Base-by-base conservation (phyloP, 1,284 basidiomycete genomes). In the Moesziomyces parantarcticus region DNA sequence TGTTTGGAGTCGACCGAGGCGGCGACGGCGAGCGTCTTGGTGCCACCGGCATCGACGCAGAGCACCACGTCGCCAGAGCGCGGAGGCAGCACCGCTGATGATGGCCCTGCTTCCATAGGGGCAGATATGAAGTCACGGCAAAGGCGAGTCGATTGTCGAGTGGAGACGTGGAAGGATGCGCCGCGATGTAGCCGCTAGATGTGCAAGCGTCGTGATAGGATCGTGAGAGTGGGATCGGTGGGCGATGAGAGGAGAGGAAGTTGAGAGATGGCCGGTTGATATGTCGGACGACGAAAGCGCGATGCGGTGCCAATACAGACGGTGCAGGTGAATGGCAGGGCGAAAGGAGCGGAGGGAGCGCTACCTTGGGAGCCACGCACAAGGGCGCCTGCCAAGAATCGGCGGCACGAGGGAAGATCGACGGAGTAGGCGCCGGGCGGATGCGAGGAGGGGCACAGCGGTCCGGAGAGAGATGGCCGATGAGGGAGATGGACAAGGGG, bases 21-120 rank as follows among this genome's bases (percentile, higher is more conserved):
- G 20, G 65, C 65, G 32, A 73, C 65, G 13, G 71, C 71, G 14
- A 74, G 65, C 5, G 71, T 74, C 58, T 74, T 74, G 41, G 71
- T 74, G 48, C 71, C 71, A 13, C 71, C 71, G 16, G 71, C 71
- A 57, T 74, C 71, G 20, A 74, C 61, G 26, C 71, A 74, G 34
- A 69, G 46, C 7, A 74, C 71, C 8, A 74, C 63, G 42, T 66
- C 59, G 29, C 51, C 55, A 9, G 58, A 53, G 32, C 50, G 50
- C 11, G 50, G 25, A 21, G 54, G 45, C 58, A 34, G 11, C 36
- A 48, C 23, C 22, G 60, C 16, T 34, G 56, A 43, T 44, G 63
- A 65, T 47, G 63, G 52, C 3, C 56, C 65, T 29, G 59, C 55
- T 16, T 62, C 55, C 65, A 68, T 68, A 39, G 9, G 32, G 42